phyloP scores from a whole-genome alignment of 176 grass and related monocot species.

The Aegilops speltoides region DNA sequence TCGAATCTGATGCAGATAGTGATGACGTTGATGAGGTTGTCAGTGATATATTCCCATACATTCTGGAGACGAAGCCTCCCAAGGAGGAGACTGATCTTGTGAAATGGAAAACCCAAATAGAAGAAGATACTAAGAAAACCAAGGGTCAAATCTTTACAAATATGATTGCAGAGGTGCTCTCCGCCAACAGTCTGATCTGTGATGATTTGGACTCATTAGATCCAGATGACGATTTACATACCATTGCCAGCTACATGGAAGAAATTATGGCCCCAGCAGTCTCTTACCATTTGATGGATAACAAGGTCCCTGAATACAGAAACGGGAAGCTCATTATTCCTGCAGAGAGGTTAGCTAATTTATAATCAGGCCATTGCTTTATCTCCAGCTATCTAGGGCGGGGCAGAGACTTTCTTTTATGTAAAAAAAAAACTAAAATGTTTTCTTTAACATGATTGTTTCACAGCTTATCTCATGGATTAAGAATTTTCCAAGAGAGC shows the following conservation, averaged over 20 bases:
- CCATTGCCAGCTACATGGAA: slow-evolving; percentile 47
- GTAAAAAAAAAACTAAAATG: neutral
- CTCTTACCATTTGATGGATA: slow-evolving; percentile 84
- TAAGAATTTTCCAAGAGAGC: slow-evolving; percentile 79
- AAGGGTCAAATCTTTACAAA: slow-evolving; percentile 39
- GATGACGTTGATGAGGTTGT: slow-evolving; percentile 45
- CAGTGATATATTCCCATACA: slow-evolving; percentile 68
- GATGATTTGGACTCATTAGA: slow-evolving; percentile 73
- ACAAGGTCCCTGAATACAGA: slow-evolving; percentile 71
- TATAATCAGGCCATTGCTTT: slow-evolving; percentile 21
- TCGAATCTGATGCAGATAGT: slow-evolving; percentile 38
- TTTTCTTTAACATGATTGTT: slow-evolving; percentile 22
- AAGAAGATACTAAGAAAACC: slow-evolving; percentile 54
- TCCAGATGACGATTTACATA: slow-evolving; percentile 35
- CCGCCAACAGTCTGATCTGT: slow-evolving; percentile 65
- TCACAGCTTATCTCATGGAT: slow-evolving; percentile 71
- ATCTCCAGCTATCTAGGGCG: neutral
- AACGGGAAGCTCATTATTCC: slow-evolving; percentile 83
- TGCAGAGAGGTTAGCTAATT: slow-evolving; percentile 64
- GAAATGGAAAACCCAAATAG: slow-evolving; percentile 71
- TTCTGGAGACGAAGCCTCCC: slow-evolving; percentile 63
- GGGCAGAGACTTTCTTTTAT: neutral
- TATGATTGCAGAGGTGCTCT: slow-evolving; percentile 49
- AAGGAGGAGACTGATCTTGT: slow-evolving; percentile 53
- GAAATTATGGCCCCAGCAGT: slow-evolving; percentile 75